Evolutionary conservation across 352 stramenopile species (phyloP).

Genomic region (Globisporangium heterothallicum): DNA sequence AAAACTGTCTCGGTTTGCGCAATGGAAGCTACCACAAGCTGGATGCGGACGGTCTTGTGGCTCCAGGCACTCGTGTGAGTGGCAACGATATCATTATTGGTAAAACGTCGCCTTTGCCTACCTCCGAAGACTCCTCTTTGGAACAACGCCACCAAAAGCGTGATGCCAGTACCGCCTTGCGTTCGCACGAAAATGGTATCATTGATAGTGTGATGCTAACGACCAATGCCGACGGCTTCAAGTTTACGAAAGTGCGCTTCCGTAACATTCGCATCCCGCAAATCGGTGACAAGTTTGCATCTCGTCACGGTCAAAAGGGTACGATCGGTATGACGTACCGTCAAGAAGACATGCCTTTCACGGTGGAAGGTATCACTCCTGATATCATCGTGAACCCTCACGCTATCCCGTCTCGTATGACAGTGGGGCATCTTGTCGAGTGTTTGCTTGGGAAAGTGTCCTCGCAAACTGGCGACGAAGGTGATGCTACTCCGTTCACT

Average conservation of each 20-base stretch:
- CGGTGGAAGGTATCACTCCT: conserved; percentile 96
- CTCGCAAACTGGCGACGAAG: conserved; percentile 95
- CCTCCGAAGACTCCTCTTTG: conserved; percentile 72
- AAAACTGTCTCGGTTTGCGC: conserved; percentile 93
- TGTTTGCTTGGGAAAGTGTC: conserved; percentile 98
- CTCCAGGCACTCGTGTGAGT: conserved; percentile 94
- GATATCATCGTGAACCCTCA: conserved; percentile 99
- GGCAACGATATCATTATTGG: conserved; percentile 99
- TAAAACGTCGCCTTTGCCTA: conserved; percentile 93
- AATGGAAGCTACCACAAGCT: conserved; percentile 98
- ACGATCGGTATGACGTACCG: conserved; percentile 99
- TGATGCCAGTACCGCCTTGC: conserved; percentile 95
- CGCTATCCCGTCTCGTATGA: conserved; percentile 99
- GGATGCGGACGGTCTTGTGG: conserved; percentile 96
- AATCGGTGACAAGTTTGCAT: conserved; percentile 99
- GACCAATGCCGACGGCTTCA: conserved; percentile 96
- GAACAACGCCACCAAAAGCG: conserved; percentile 94
- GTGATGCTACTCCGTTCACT: conserved; percentile 99
- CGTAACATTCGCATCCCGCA: conserved; percentile 98
- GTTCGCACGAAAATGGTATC: conserved; percentile 98
- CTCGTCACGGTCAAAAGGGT: conserved; percentile 86
- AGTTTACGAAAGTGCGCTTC: conserved; percentile 97
- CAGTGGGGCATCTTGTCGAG: conserved; percentile 99
- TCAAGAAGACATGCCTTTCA: conserved; percentile 99
- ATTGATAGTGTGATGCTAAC: conserved; percentile 99